Conservation (phyloP, 1,139 yeast genomes). For the Candida freyschussii region DNA sequence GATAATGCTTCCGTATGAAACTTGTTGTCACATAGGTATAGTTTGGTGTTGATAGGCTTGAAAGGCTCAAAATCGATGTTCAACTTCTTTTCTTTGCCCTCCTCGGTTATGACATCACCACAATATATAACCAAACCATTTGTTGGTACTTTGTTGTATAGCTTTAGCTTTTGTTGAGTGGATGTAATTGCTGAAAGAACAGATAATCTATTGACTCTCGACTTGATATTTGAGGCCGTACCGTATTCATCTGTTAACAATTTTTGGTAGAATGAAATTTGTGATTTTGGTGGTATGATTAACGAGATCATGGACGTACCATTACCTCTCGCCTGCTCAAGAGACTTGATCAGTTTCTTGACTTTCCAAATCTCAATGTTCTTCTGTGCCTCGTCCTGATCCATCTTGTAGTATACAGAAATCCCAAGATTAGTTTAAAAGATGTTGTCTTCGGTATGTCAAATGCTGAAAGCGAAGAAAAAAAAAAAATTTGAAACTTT, state of each 20-base stretch:
- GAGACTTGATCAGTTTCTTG: conserved; percentile 82
- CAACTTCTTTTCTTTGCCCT: conserved; percentile 94
- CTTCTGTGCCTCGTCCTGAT: conserved; percentile 74
- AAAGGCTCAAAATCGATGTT: conserved; percentile 96
- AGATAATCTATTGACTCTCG: conserved; percentile 92
- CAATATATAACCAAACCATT: conserved; percentile 95
- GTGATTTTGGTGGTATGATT: conserved; percentile 93
- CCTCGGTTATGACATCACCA: conserved; percentile 96
- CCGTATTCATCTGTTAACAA: conserved; percentile 98
- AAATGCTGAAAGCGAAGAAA: too few species aligned
- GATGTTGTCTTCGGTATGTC: too few species aligned
- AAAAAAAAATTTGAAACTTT: too few species aligned
- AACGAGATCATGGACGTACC: conserved; percentile 98
- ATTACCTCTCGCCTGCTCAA: conserved; percentile 91
- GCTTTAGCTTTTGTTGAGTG: conserved; percentile 91
- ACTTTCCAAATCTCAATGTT: conserved; percentile 99
- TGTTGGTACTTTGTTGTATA: conserved; percentile 83
- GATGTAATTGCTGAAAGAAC: conserved; percentile 96
- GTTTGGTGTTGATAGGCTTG: conserved; percentile 95
- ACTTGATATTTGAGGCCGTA: conserved; percentile 95
- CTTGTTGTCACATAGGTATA: conserved; percentile 94
- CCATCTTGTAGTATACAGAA: too few species aligned
- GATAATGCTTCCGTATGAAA: conserved; percentile 96
- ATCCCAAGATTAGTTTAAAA: too few species aligned
- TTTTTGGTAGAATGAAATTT: conserved; percentile 80